These are phyloP conservation scores for Pichia sp. DNA, from an alignment of 1,139 yeast genomes.

Conservation along the genomic window DNA sequence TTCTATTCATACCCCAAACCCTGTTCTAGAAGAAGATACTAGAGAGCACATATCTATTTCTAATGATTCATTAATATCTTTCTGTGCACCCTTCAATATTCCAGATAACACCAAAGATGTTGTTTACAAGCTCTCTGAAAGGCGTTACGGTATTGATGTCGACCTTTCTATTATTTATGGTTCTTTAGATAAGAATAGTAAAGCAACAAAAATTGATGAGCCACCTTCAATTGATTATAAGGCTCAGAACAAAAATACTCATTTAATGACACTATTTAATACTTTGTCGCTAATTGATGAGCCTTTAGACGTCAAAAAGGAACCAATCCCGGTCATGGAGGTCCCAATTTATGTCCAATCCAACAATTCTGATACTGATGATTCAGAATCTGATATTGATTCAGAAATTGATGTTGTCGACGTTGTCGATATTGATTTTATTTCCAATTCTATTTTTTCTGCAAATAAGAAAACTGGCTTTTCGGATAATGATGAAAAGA, in stretches of 20 bases:
- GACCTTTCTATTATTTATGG: neutral
- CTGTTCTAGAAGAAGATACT: neutral
- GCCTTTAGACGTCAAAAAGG: neutral
- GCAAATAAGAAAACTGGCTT: neutral
- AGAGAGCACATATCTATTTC: neutral
- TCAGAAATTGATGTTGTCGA: neutral
- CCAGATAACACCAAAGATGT: constrained; percentile 9
- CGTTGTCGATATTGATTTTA: neutral
- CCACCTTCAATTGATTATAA: neutral
- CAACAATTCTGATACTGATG: neutral
- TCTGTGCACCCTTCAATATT: constrained; percentile 20
- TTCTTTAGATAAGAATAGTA: neutral
- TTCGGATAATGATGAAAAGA: neutral
- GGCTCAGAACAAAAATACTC: neutral
- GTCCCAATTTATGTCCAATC: neutral
- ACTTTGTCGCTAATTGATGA: neutral
- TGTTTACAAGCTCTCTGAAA: neutral
- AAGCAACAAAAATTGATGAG: constrained; percentile 4
- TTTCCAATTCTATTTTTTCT: neutral
- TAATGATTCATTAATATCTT: constrained; percentile 14
- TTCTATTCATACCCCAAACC: neutral
- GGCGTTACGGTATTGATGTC: neutral
- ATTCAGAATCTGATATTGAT: constrained; percentile 5
- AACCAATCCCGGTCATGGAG: neutral
- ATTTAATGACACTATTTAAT: neutral